Evolutionary conservation across 768 basidiomycete genomes (phyloP).

Genomic region (Harrya chromipes): DNA sequence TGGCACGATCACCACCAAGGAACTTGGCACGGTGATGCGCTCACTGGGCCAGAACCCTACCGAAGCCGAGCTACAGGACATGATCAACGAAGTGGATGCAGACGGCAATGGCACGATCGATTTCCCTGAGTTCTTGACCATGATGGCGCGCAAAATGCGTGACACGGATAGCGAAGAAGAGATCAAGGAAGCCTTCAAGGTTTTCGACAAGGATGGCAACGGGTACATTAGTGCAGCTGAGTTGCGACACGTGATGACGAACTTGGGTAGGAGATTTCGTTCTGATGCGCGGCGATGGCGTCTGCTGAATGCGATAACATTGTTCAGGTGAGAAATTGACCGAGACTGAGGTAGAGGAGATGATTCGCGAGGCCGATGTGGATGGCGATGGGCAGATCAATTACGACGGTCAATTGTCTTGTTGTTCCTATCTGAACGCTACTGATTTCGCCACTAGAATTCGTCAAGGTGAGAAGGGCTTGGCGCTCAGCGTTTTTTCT

Average conservation of each 20-base stretch:
- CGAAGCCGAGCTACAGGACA: slow-evolving; percentile 87
- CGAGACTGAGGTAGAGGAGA: slow-evolving; percentile 88
- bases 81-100: slow-evolving; percentile 94
- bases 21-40: slow-evolving; percentile 93
- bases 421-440: neutral
- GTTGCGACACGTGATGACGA: slow-evolving; percentile 89
- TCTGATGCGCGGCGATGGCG: neutral
- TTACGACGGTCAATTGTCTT: slow-evolving; percentile 61
- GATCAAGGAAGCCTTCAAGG: slow-evolving; percentile 95
- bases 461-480: slow-evolving; percentile 56
- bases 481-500: neutral
- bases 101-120: slow-evolving; percentile 89
- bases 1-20: slow-evolving; percentile 87
- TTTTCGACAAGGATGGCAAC: slow-evolving; percentile 95
- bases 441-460: slow-evolving; percentile 46
- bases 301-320: slow-evolving; percentile 2
- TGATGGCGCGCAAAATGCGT: slow-evolving; percentile 88
- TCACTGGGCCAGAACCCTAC: slow-evolving; percentile 92
- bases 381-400: slow-evolving; percentile 95
- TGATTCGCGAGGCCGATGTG: slow-evolving; percentile 95
- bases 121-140: slow-evolving; percentile 77
- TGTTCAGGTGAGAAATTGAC: slow-evolving; percentile 77
- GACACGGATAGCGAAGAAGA: slow-evolving; percentile 93
- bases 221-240: slow-evolving; percentile 87
- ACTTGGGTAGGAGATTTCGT: slow-evolving; percentile 55